Evolutionary conservation across 768 basidiomycete genomes (phyloP), one percentile per base, ranked within the genome.

Genomic region (Boletus eberwhitei): DNA sequence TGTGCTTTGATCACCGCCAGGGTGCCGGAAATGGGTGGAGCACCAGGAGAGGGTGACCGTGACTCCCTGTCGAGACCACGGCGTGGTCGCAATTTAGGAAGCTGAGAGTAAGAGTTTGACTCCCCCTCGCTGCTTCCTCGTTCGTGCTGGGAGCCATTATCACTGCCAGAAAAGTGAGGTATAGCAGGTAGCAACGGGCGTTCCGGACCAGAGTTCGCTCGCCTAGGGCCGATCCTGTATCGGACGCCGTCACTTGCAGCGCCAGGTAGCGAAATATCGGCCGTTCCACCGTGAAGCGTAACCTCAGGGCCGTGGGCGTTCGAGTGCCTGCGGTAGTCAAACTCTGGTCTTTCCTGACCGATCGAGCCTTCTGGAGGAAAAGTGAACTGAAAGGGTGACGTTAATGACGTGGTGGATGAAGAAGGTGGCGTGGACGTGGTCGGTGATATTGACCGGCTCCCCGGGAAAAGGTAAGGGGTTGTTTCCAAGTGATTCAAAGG

Each of bases 1-100:
- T 93, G 90, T 40, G 90, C 90, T 74, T 93, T 93, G 74, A 93
- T 91, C 53, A 93, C 90, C 50, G 91, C 90, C 44, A 93, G 81
- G 31, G 91, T 93, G 24, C 88, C 87, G 47, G 87, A 90, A 65
- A 90, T 76, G 26, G 75, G 75, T 54, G 78, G 74, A 50, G 68
- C 68, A 39, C 69, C 68, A 17, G 79, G 78, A 45, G 80, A 79
- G 45, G 75, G 79, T 36, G 79, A 80, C 36, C 74, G 72, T 26
- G 74, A 75, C 60, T 75, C 72, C 63, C 76, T 78, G 35, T 81
- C 73, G 26, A 75, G 71, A 50, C 75, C 72, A 47, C 79, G 80
- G 48, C 82, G 80, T 52, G 78, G 65, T 42, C 81, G 77, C 60
- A 77, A 60, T 57, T 77, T 80, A 32, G 75, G 66, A 59, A 69